A percentile compares a stretch with the other conserved stretches of the same genome.
These are phyloP conservation scores for Saturnispora galanensis DNA, from an alignment of 805 yeast genomes.

Conservation along the genomic window DNA sequence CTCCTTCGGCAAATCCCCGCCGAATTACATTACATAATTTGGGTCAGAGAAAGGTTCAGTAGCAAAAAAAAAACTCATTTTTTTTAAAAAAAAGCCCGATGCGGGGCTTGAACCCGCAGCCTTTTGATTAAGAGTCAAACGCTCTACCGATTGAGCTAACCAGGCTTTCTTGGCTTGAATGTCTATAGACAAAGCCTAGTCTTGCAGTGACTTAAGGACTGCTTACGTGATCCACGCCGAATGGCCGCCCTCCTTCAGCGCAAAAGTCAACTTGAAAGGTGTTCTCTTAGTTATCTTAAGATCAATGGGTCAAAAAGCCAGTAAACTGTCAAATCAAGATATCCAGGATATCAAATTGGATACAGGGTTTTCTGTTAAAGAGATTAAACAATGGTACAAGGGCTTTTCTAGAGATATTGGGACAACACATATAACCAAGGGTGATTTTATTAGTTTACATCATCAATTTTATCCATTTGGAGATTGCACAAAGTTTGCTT, in stretches of 20 bases:
- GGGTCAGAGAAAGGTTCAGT: not conserved
- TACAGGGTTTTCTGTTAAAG: slow-evolving; percentile 87
- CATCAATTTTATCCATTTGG: slow-evolving; percentile 98
- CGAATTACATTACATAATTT: not conserved
- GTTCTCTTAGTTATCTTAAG: not conserved
- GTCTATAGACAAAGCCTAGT: no score
- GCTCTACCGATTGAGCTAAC: slow-evolving; percentile 17
- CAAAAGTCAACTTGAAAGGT: no score
- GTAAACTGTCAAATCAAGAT: slow-evolving; percentile 87
- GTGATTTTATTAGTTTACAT: slow-evolving; percentile 84
- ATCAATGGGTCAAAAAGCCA: slow-evolving; percentile 87
- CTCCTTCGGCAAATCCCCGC: not conserved
- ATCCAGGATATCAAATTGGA: slow-evolving; percentile 69
- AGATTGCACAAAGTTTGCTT: slow-evolving; percentile 86
- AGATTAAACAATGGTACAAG: slow-evolving; percentile 96
- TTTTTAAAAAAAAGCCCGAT: slow-evolving; percentile 10
- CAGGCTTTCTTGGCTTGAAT: slow-evolving; percentile 6
- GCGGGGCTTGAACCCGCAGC: slow-evolving; percentile 18
- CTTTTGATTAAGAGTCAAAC: slow-evolving; percentile 17
- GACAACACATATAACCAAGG: slow-evolving; percentile 72
- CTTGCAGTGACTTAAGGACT: no score
- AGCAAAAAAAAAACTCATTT: not conserved
- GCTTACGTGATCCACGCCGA: not conserved
- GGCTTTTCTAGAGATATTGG: slow-evolving; percentile 95
- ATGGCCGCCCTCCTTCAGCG: no score